Evolutionary conservation across 768 basidiomycete species (phyloP).

Genomic region (Tylopilus subfusipes): DNA sequence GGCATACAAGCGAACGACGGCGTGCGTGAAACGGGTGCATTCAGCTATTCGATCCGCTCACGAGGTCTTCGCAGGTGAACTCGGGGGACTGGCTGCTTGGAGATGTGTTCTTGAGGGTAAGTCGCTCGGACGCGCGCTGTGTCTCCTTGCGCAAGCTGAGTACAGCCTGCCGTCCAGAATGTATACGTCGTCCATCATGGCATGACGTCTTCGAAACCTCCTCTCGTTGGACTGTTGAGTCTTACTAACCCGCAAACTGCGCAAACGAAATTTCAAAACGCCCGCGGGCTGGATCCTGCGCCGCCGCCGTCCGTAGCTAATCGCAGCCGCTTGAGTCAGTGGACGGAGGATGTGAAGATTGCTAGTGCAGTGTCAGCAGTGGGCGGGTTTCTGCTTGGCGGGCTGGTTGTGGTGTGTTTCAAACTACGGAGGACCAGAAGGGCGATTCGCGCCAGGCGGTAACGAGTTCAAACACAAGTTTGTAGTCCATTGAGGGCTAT

Average conservation of each 20-base stretch:
- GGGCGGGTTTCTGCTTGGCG: conserved; percentile 38
- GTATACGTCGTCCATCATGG: conserved; percentile 51
- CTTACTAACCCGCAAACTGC: conserved; percentile 40
- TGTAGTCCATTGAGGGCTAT: background rate
- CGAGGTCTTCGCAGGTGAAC: conserved; percentile 34
- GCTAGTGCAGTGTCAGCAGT: conserved; percentile 25
- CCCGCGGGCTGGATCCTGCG: conserved; percentile 42
- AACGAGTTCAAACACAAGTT: background rate
- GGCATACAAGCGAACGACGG: conserved; percentile 53
- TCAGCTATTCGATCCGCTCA: conserved; percentile 1
- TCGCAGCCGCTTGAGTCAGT: conserved; percentile 6
- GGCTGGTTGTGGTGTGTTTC: conserved; percentile 22
- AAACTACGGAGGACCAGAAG: conserved; percentile 8
- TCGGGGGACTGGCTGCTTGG: conserved; percentile 62
- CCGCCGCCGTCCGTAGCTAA: conserved; percentile 19
- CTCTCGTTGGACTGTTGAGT: conserved; percentile 44
- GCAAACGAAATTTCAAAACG: conserved; percentile 37
- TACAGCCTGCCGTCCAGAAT: conserved; percentile 36
- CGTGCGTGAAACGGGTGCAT: conserved; percentile 28
- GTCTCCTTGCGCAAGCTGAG: background rate
- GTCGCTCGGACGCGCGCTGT: conserved; percentile 12
- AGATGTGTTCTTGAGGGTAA: conserved; percentile 53
- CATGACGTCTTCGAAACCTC: conserved; percentile 36
- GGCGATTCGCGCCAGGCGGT: background rate
- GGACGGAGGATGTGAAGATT: conserved; percentile 16